These are phyloP conservation scores for Gyrodon lividus DNA, from an alignment of 768 basidiomycete genomes.

Conservation along the genomic window DNA sequence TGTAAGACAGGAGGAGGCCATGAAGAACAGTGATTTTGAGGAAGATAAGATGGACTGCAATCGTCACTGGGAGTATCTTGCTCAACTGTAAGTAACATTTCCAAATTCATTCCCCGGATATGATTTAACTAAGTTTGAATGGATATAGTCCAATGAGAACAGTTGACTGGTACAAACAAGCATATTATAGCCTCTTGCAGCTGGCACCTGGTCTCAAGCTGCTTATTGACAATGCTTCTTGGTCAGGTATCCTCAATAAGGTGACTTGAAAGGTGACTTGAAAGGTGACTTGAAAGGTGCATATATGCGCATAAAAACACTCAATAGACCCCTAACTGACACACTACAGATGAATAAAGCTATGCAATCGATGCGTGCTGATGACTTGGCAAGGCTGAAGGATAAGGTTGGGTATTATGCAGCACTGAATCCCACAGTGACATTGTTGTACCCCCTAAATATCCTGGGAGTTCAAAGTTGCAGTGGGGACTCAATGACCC, in stretches of 20 bases:
- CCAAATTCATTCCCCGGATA: too few relatives aligned
- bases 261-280: too few relatives aligned
- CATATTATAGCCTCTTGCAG: neutral
- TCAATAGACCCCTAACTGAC: too few relatives aligned
- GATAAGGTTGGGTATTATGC: neutral
- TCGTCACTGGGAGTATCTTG: too few relatives aligned
- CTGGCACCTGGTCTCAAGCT: neutral
- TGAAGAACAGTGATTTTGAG: neutral
- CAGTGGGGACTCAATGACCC: slow-evolving; percentile 2
- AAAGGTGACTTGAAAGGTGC: neutral
- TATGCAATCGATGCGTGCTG: neutral
- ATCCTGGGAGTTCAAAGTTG: neutral
- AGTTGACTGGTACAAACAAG: neutral
- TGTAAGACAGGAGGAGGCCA: neutral
- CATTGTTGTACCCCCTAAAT: neutral
- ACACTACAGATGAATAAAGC: slow-evolving; percentile 1
- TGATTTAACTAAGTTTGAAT: too few relatives aligned
- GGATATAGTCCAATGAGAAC: too few relatives aligned
- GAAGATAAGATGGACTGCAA: neutral
- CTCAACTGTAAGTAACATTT: neutral
- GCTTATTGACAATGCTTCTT: neutral
- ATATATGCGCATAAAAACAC: slow-evolving; percentile 4
- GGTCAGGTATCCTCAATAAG: too few relatives aligned
- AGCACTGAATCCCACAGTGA: neutral
- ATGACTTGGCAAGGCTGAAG: neutral